phyloP scores from a whole-genome alignment of 2,329 filamentous ascomycete genomes.

The Gliomastix tumulicola region DNA sequence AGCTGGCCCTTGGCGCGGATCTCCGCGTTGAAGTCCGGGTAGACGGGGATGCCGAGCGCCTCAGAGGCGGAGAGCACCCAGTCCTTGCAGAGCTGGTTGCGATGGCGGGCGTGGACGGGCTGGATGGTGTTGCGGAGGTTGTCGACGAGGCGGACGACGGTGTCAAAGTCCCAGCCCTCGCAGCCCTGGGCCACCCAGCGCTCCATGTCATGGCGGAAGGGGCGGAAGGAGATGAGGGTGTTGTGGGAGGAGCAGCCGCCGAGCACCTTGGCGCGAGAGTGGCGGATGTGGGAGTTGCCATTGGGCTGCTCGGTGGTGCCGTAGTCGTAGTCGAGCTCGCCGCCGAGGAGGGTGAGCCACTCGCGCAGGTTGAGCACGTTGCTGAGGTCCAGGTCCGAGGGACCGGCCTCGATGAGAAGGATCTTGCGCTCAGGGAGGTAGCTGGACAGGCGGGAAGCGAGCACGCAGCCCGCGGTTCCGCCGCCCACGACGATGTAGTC shows the following conservation, averaged over 20 bases:
- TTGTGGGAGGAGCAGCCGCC: slow-evolving; percentile 93
- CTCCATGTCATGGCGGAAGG: slow-evolving; percentile 82
- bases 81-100: slow-evolving; percentile 86
- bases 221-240: slow-evolving; percentile 86
- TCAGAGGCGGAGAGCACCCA: slow-evolving; percentile 78
- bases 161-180: slow-evolving; percentile 81
- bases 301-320: slow-evolving; percentile 83
- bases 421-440: slow-evolving; percentile 78
- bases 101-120: slow-evolving; percentile 76
- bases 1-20: slow-evolving; percentile 69
- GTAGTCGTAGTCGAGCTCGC: slow-evolving; percentile 88
- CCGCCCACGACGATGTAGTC: slow-evolving; percentile 85
- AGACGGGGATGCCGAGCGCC: slow-evolving; percentile 72
- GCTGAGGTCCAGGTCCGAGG: slow-evolving; percentile 83
- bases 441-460: slow-evolving; percentile 71
- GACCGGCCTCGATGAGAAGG: slow-evolving; percentile 80
- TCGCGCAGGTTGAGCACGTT: slow-evolving; percentile 80
- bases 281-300: slow-evolving; percentile 86
- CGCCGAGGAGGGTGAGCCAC: slow-evolving; percentile 79
- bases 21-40: slow-evolving; percentile 80
- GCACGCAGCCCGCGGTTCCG: slow-evolving; percentile 79
- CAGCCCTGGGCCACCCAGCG: slow-evolving; percentile 79
- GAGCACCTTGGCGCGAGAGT: slow-evolving; percentile 86
- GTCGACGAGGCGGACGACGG: slow-evolving; percentile 73
- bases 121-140: slow-evolving; percentile 86